phyloP scores from a whole-genome alignment of 2,329 filamentous ascomycete genomes.

The Fusarium musae region DNA sequence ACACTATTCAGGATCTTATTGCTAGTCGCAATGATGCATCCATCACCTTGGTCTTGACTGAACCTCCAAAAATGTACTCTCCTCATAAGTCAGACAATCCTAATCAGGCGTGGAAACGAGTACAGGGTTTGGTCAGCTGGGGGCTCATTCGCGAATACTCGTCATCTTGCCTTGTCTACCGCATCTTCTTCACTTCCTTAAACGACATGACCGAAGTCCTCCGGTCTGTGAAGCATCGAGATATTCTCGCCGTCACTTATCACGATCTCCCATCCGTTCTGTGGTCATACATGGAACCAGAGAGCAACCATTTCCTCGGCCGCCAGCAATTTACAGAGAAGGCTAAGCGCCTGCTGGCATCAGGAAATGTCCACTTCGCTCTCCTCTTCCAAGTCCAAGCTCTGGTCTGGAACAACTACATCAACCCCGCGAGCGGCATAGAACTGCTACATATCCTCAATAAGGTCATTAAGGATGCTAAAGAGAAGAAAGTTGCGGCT shows the following conservation, averaged over 20 bases:
- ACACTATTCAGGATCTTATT: conserved; percentile 60
- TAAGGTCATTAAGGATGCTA: conserved; percentile 42
- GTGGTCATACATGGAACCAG: conserved; percentile 35
- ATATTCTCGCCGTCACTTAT: conserved; percentile 41
- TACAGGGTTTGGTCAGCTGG: conserved; percentile 43
- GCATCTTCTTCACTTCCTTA: conserved; percentile 37
- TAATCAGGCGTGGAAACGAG: conserved; percentile 44
- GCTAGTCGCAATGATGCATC: conserved; percentile 49
- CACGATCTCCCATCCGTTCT: conserved; percentile 35
- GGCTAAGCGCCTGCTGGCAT: conserved; percentile 40
- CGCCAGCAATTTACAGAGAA: conserved; percentile 39
- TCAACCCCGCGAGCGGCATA: conserved; percentile 65
- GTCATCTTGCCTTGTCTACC: conserved; percentile 59
- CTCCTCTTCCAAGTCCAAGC: conserved; percentile 71
- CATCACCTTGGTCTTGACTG: conserved; percentile 62
- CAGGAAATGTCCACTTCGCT: conserved; percentile 55
- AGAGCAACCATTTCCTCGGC: conserved; percentile 14
- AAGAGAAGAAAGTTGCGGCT: conserved; percentile 37
- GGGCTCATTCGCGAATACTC: conserved; percentile 3
- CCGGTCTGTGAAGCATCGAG: conserved; percentile 35
- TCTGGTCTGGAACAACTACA: conserved; percentile 70
- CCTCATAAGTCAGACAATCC: background rate
- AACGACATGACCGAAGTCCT: conserved; percentile 11
- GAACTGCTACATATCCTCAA: conserved; percentile 59
- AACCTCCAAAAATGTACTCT: conserved; percentile 62